Base-by-base conservation (phyloP, 805 yeast species). In the Candida golubevii region DNA sequence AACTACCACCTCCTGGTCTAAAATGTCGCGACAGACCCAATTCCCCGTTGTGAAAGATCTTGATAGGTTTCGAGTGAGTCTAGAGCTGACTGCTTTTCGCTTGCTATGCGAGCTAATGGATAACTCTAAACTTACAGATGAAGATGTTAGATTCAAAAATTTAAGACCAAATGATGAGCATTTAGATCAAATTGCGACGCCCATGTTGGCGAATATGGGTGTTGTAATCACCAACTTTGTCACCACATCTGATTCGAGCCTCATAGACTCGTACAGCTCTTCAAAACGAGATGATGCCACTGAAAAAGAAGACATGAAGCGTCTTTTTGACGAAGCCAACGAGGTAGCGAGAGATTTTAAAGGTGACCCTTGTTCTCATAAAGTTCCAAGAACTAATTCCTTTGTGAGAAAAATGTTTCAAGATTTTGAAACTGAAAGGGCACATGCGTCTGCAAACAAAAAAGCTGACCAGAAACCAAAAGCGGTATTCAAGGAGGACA, bases 151-250 rank as follows among this genome's bases (percentile, higher is more conserved):
- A 9, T 39, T 55, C 35, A 50, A 51, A 28, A 61, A 60, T 23
- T 37, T 62, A n/a, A 39, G 39, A 36, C 53, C 53, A 8, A 47
- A 45, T 18, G 51, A 47, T 9, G 53, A 59, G 30, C 48, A 55
- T 28, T 40, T 54, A 27, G 47, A 50, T 28, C 51, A 49, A 11
- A 51, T 65, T 6, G 60, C 57, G 10, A 61, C 65, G 5, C 54
- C 60, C 7, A 83, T 85, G 0, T 57, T 82, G 34, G 61, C 67
- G 1, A 73, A 76, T 46, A 63, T 82, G 46, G 75, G 77, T 23
- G 59, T 84, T 47, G 67, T 72, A 0, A 61, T 83, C 2, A 69
- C 83, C 3, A 78, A 77, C 44, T 80, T 85, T 56, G 79, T 77
- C 33, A 65, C 68, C 14, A 52, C 72, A 0, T 67, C 64, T 29